Evolutionary conservation across 2,329 filamentous ascomycete genomes (phyloP).

Genomic region (Alternaria longipes): DNA sequence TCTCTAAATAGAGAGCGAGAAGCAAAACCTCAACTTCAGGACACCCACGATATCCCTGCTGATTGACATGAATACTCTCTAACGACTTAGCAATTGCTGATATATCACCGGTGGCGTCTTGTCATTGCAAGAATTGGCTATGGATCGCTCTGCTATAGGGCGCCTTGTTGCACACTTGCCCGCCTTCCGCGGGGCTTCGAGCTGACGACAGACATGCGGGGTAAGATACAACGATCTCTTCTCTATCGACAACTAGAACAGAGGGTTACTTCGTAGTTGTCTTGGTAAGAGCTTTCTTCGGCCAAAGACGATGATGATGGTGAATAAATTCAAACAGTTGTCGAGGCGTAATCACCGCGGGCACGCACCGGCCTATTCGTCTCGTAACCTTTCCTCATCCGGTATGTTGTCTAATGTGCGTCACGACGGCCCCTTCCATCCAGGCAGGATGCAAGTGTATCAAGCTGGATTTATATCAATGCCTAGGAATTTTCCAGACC

Average conservation of each 20-base stretch:
- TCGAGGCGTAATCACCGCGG: background rate
- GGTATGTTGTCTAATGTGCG: too few relatives aligned
- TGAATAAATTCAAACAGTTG: background rate
- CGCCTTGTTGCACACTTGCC: background rate
- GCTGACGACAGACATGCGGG: background rate
- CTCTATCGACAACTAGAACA: too few relatives aligned
- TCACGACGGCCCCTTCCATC: too few relatives aligned
- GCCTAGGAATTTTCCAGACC: too few relatives aligned
- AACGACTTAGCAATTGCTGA: background rate
- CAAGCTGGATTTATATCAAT: too few relatives aligned
- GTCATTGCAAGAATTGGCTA: background rate
- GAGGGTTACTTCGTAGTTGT: too few relatives aligned
- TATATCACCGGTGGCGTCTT: background rate
- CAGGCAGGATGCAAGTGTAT: too few relatives aligned
- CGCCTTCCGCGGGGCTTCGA: constrained; percentile 1
- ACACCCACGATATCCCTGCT: background rate
- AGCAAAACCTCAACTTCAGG: background rate
- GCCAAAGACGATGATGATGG: background rate
- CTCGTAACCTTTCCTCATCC: too few relatives aligned
- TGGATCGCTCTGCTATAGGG: background rate
- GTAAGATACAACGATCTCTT: background rate
- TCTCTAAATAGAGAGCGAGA: background rate
- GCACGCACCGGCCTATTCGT: too few relatives aligned
- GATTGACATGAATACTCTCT: background rate
- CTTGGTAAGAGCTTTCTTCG: background rate